A percentile compares a stretch with the other conserved stretches of the same genome.
Evolutionary conservation across 805 yeast genomes (phyloP).

Genomic region (Ogataea degrootiae): DNA sequence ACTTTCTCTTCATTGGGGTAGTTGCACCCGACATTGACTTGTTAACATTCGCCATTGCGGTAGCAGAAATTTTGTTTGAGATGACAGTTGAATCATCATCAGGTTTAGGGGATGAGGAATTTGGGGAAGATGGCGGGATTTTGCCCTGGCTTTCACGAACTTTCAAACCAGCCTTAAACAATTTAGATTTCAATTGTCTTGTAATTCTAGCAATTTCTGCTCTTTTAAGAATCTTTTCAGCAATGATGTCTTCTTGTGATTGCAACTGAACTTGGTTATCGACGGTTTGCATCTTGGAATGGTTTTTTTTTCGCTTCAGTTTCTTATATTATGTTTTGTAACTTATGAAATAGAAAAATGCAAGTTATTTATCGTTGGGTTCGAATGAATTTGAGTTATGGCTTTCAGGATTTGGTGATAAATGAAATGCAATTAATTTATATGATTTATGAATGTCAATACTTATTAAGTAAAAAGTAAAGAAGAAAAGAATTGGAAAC

Average conservation of each 20-base stretch:
- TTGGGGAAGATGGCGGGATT: constrained; percentile 7
- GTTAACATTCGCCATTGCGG: constrained; percentile 15
- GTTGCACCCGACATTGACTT: neutral
- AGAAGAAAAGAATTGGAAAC: no score
- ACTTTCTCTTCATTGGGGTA: constrained; percentile 25
- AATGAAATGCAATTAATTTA: no score
- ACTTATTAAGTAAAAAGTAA: no score
- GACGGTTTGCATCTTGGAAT: neutral
- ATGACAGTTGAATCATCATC: constrained; percentile 8
- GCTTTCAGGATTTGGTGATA: no score
- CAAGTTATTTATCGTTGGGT: no score
- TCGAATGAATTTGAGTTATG: no score
- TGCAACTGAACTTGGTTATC: constrained; percentile 1
- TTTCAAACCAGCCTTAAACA: constrained; percentile 37
- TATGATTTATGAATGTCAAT: no score
- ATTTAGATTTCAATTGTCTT: constrained; percentile 37
- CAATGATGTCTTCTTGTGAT: constrained; percentile 35
- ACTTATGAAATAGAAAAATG: no score
- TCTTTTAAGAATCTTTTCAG: constrained; percentile 39
- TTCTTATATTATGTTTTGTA: no score
- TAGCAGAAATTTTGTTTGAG: constrained; percentile 8
- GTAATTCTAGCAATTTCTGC: constrained; percentile 44
- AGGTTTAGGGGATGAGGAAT: constrained; percentile 8
- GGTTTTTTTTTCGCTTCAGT: neutral
- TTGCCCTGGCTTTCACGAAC: constrained; percentile 30